These are phyloP conservation scores for Termitomyces sp. DNA, from an alignment of 768 basidiomycete species.

Conservation along the genomic window DNA sequence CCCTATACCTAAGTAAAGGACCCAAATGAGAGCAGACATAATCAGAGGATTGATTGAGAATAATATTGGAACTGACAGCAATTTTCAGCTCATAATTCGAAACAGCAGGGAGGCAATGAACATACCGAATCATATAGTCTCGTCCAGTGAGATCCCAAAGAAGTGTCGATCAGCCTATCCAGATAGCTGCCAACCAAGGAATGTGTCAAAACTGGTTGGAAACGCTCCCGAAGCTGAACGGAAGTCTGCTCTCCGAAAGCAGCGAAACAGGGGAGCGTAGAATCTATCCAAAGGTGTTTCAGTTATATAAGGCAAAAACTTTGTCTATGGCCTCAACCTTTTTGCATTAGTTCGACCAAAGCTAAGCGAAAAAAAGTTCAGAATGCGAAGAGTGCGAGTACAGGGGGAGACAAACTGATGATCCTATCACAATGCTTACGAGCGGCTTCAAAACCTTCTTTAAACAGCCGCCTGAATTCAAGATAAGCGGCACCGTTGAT, in stretches of 20 bases:
- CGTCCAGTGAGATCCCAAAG: constrained; percentile 92
- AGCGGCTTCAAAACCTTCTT: constrained; percentile 88
- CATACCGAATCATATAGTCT: constrained; percentile 91
- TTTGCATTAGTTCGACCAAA: constrained; percentile 97
- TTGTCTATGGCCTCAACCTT: constrained; percentile 39
- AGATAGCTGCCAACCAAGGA: constrained; percentile 80
- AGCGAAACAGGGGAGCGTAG: constrained; percentile 84
- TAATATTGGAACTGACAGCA: constrained; percentile 80
- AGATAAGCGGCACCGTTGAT: constrained; percentile 65
- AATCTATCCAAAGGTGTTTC: constrained; percentile 44
- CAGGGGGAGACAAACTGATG: constrained; percentile 54
- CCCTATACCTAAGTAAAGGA: neutral
- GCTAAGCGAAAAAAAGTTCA: constrained; percentile 18
- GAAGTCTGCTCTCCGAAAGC: constrained; percentile 91
- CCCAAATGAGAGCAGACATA: neutral
- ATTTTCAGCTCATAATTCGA: neutral
- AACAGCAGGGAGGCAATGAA: neutral
- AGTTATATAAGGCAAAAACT: neutral
- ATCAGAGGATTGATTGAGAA: constrained; percentile 78
- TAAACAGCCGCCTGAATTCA: constrained; percentile 85
- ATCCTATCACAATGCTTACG: constrained; percentile 96
- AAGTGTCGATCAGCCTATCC: constrained; percentile 85
- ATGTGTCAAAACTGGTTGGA: constrained; percentile 88
- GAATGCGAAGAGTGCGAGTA: neutral
- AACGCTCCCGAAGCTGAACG: constrained; percentile 82